Base-by-base conservation (phyloP, 768 basidiomycete genomes). In the Tylopilus plumbeoviolaceoides region DNA sequence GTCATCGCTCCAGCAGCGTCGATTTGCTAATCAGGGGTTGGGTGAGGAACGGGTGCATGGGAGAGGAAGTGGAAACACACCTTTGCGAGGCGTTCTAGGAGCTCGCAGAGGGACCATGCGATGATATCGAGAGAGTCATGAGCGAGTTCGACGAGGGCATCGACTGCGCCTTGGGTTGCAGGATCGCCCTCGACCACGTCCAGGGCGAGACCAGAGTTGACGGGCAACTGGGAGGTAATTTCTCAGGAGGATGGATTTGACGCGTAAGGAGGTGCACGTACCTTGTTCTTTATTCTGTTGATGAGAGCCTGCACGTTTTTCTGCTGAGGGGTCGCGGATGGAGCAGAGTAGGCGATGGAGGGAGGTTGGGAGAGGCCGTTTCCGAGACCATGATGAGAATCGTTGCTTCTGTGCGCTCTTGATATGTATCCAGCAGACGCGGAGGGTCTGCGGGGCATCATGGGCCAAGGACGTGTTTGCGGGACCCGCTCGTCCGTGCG, bases 271-370 rank as follows among this genome's bases (percentile, higher is more conserved):
- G 43, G 15, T 47, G 35, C 31, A 64, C 74, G 38, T 48, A 88
- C 92, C 81, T 91, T 93, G 70, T 83, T 80, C 71, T 84, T 87
- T 63, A 95, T 71, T 62, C 91, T 78, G 61, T 82, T 85, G 33
- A 95, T 89, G 57, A 95, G 73, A 8, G 84, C 84, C 57, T 84
- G 80, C 31, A 94, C 84, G 48, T 91, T 82, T 75, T 85, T 91
- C 72, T 90, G 87, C 64, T 94, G 88, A 1, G 87, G 85, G 2
- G 81, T 82, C 8, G 78, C 63, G 14, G 68, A 65, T 28, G 63
- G 61, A 17, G 71, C 60, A 28, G 72, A 68, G 62, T 75, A 75
- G 47, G 70, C 70, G 53, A 70, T 54, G 43, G 69, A 71, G 7
- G 69, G 67, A 15, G 69, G 69, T 23, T 72, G 69, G 5, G 65